Evolutionary conservation across 139 green algal species (phyloP), one percentile per base, ranked within the genome.

Genomic region (Astrephomene gubernaculifera): DNA sequence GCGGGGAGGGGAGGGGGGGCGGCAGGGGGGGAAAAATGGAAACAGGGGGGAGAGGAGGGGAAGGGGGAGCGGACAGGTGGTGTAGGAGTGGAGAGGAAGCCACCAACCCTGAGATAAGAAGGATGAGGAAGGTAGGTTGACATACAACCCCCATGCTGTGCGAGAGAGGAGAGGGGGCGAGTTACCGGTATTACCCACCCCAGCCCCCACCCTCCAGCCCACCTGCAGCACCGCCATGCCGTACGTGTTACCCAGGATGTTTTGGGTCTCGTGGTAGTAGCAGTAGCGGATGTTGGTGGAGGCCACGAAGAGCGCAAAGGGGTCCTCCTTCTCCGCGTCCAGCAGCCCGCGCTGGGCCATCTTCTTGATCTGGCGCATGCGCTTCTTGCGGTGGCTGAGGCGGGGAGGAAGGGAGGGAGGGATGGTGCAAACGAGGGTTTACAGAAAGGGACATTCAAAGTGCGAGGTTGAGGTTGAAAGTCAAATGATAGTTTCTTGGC

Each of bases 201-300:
- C n/a, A n/a, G n/a, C n/a, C 12, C 49, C 49, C 14, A 57, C 49
- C 49, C 49, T 25, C 38, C 68, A 10, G 17, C 68, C 68, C 63
- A 96, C 95, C 94, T 98, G 96, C 54, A 99, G 94, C 19, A 99
- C 97, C n/a, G 94, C 95, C 97, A 99, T 99, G 79, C 97, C 97
- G 89, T 96, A 99, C 22, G 97, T 99, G 91, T 98, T 97, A 53
- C 97, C 97, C 79, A 99, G 92, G 68, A 99, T 96, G 81, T 97
- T 98, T 76, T 99, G 97, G 12, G 96, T 98, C 68, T 99, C 97
- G 52, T 93, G 67, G 91, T 99, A 99, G 93, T 98, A 99, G 93
- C 94, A 98, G 92, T 99, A 99, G 65, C 97, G 91, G 90, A 99
- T 99, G 92, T 95, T 94, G 44, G 97, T 99, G 80, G 90, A 96